Evolutionary conservation across 306 rosid genomes (phyloP).

Genomic region (Cucumis melo): DNA sequence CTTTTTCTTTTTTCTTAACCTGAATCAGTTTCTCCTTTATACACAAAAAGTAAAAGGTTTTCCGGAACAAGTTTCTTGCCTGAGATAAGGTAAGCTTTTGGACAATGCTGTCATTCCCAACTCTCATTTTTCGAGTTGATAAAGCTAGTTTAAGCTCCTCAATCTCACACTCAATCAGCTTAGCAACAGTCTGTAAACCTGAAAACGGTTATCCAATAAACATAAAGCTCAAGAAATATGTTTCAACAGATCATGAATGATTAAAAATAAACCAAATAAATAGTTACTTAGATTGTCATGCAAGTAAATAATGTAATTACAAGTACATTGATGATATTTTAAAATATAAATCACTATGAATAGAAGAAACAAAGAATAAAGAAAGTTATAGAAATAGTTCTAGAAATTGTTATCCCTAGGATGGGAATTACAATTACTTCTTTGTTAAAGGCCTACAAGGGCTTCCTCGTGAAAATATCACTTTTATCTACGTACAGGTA

Average conservation of each 20-base stretch:
- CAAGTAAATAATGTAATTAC: not conserved
- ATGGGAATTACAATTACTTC: not conserved
- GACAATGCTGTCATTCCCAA: conserved; percentile 76
- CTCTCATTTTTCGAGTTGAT: conserved; percentile 85
- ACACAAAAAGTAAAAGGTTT: not conserved
- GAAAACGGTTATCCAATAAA: conserved; percentile 11
- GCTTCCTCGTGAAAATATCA: not conserved
- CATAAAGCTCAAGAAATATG: not conserved
- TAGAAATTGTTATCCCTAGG: not conserved
- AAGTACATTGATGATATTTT: not conserved
- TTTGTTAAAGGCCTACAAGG: not conserved
- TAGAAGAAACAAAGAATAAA: not conserved
- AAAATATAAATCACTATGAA: not conserved
- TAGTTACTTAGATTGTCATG: not conserved
- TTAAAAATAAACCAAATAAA: not conserved
- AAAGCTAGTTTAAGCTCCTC: conserved; percentile 74
- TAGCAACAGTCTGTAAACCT: conserved; percentile 57
- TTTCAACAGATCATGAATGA: not conserved
- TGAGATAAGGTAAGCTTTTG: conserved; percentile 79
- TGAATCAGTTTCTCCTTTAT: not conserved
- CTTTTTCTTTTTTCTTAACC: no score
- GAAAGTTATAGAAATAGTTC: not conserved
- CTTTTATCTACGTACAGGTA: not conserved
- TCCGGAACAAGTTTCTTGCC: conserved; percentile 34
- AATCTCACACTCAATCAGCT: conserved; percentile 61